A percentile compares a stretch with the other conserved stretches of the same genome.
These are phyloP conservation scores for Pichia membranifaciens DNA, from an alignment of 805 yeast species.

Conservation along the genomic window DNA sequence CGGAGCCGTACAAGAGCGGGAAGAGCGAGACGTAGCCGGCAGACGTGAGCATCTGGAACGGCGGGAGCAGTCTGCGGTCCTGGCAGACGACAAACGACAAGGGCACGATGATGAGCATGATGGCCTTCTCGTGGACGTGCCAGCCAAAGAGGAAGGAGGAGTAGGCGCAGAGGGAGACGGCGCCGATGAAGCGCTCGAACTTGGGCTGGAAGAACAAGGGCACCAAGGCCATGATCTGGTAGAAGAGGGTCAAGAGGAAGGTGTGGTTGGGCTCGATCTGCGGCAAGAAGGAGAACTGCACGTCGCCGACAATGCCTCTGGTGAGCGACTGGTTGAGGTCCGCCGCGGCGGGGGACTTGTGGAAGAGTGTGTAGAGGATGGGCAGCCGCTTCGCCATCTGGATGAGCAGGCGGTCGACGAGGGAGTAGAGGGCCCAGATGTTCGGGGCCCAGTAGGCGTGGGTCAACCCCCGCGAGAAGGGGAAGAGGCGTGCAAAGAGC, in stretches of 20 bases:
- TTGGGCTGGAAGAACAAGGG: conserved; percentile 70
- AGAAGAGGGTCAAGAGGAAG: conserved; percentile 73
- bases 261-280: conserved; percentile 73
- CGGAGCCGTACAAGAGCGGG: conserved; percentile 76
- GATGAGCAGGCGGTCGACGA: conserved; percentile 64
- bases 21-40: conserved; percentile 85
- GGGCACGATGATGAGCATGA: conserved; percentile 84
- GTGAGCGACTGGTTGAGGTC: conserved; percentile 35
- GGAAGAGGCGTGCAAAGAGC: conserved; percentile 68
- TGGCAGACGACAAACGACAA: conserved; percentile 67
- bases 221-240: conserved; percentile 70
- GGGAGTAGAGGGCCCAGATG: conserved; percentile 91
- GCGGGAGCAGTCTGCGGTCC: conserved; percentile 64
- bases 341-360: not conserved
- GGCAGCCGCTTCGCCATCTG: conserved; percentile 27
- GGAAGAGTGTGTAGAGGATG: conserved; percentile 14
- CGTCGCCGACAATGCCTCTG: conserved; percentile 89
- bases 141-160: conserved; percentile 93
- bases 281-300: conserved; percentile 74
- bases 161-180: conserved; percentile 83
- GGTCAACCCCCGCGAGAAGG: conserved; percentile 90
- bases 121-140: conserved; percentile 98
- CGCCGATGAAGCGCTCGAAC: conserved; percentile 73
- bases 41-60: conserved; percentile 65
- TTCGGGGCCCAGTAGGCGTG: conserved; percentile 99